Conservation (phyloP, 2,329 filamentous ascomycete genomes). For the Hymenoscyphus fraxineus region DNA sequence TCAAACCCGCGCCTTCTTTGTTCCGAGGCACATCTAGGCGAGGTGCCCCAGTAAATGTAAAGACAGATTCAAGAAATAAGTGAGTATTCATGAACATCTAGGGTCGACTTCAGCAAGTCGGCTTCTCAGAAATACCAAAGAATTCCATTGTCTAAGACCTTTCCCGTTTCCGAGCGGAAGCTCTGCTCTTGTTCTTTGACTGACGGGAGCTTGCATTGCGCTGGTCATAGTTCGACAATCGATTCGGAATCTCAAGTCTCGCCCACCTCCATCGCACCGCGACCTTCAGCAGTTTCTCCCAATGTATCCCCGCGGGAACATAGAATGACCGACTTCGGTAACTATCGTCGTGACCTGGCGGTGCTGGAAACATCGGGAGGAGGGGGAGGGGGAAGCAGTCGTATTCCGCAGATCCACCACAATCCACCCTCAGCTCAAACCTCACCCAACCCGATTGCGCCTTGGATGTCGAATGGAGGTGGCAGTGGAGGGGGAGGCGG, state of each 20-base stretch:
- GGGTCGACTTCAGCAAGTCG: neutral
- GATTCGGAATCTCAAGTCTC: constrained; percentile 35
- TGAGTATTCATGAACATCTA: constrained; percentile 29
- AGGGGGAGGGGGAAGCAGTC: constrained; percentile 19
- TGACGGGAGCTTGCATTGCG: constrained; percentile 34
- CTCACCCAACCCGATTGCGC: constrained; percentile 46
- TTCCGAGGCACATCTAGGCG: constrained; percentile 31
- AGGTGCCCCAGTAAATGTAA: constrained; percentile 46
- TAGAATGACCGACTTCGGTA: constrained; percentile 52
- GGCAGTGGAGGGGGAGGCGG: constrained; percentile 27
- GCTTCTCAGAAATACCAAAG: neutral
- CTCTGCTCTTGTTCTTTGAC: constrained; percentile 32
- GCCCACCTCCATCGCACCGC: constrained; percentile 31
- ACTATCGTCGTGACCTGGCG: constrained; percentile 69
- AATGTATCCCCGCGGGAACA: constrained; percentile 36
- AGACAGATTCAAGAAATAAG: constrained; percentile 48
- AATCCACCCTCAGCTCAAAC: constrained; percentile 52
- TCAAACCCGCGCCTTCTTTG: constrained; percentile 40
- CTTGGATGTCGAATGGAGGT: constrained; percentile 47
- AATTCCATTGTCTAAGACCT: constrained; percentile 13
- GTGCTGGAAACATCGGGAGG: constrained; percentile 60
- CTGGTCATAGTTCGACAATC: constrained; percentile 26
- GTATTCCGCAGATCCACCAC: constrained; percentile 57
- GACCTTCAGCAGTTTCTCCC: constrained; percentile 28
- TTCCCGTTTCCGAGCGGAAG: constrained; percentile 18